Evolutionary conservation across 2,329 filamentous ascomycete genomes (phyloP).

Genomic region (Apiospora koreana): DNA sequence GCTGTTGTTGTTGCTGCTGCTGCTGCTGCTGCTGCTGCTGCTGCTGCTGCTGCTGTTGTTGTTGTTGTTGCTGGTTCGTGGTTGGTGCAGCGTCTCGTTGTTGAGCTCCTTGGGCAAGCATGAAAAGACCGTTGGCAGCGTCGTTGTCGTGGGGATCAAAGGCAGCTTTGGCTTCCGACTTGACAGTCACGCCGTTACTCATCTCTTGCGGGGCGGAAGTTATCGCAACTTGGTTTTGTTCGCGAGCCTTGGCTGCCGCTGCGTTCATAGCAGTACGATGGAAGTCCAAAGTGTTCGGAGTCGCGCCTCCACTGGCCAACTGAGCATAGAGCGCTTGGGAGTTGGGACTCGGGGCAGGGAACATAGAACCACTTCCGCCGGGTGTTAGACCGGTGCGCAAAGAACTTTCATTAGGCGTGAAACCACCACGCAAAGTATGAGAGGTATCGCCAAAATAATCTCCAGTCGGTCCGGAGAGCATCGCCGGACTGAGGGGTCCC

Average conservation of each 20-base stretch:
- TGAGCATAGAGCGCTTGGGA: conserved; percentile 81
- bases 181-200: conserved; percentile 43
- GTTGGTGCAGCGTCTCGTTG: conserved; percentile 54
- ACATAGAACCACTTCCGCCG: conserved; percentile 95
- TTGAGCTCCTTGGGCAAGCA: conserved; percentile 75
- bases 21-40: neutral
- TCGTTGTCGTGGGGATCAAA: conserved; percentile 93
- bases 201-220: conserved; percentile 50
- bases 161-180: conserved; percentile 51
- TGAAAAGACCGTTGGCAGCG: conserved; percentile 89
- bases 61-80: conserved; percentile 36
- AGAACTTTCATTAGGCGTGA: conserved; percentile 96
- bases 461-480: conserved; percentile 83
- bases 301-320: conserved; percentile 78
- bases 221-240: conserved; percentile 38
- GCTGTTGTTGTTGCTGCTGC: neutral
- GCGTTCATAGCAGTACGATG: conserved; percentile 89
- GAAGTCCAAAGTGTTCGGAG: conserved; percentile 89
- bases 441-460: conserved; percentile 85
- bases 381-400: conserved; percentile 89
- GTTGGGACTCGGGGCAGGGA: conserved; percentile 86
- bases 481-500: conserved; percentile 92
- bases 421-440: conserved; percentile 76
- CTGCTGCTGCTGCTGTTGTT: neutral
- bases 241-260: conserved; percentile 62